Conservation (phyloP, 768 basidiomycete genomes). For the Agaricus bisporus region DNA sequence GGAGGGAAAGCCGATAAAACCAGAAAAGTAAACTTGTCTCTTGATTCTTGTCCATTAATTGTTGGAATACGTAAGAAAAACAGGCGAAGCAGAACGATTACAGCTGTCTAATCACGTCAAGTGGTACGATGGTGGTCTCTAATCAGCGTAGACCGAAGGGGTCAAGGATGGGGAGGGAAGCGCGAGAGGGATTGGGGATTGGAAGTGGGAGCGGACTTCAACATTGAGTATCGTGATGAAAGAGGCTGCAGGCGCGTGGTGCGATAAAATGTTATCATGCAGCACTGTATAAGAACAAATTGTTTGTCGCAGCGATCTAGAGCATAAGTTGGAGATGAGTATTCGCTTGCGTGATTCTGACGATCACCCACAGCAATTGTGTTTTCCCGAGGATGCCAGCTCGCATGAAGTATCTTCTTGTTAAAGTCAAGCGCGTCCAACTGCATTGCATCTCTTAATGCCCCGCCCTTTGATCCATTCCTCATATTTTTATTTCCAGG, state of each 20-base stretch:
- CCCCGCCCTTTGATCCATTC: constrained; percentile 66
- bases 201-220: background rate
- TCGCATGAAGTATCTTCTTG: constrained; percentile 94
- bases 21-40: background rate
- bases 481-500: constrained; percentile 67
- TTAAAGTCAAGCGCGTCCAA: constrained; percentile 85
- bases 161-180: background rate
- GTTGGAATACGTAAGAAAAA: constrained; percentile 6
- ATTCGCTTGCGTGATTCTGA: background rate
- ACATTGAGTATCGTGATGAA: background rate
- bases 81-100: background rate
- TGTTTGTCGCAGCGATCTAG: constrained; percentile 96
- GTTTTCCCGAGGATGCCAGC: constrained; percentile 98
- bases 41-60: constrained; percentile 10
- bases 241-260: background rate
- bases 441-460: constrained; percentile 82
- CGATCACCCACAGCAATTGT: constrained; percentile 81
- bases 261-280: constrained; percentile 34
- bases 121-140: too few species aligned
- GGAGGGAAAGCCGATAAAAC: background rate
- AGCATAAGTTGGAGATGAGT: constrained; percentile 1
- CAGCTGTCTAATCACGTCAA: constrained; percentile 8
- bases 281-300: constrained; percentile 83
- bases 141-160: background rate
- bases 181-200: background rate